Percentiles rank a stretch among this genome's conserved stretches.
Conservation (phyloP, 169 alveolate species). For the Plasmodium cynomolgi region DNA sequence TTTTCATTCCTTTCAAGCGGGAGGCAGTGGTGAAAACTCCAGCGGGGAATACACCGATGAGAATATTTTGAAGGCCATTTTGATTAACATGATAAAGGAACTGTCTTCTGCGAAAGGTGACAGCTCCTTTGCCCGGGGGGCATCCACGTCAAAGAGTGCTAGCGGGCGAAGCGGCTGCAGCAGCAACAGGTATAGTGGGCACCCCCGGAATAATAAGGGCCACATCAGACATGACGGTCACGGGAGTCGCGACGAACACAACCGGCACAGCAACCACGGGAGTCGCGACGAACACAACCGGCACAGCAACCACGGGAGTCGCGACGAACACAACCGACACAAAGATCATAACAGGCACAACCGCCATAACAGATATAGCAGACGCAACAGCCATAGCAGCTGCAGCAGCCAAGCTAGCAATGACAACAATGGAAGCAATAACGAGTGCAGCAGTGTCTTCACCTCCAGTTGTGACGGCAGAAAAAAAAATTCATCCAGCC, state of each 20-base stretch:
- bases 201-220: background rate
- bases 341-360: background rate
- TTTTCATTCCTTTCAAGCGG: background rate
- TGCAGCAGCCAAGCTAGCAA: background rate
- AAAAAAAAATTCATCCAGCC: background rate
- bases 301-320: background rate
- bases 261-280: background rate
- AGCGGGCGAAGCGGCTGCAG: background rate
- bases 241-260: background rate
- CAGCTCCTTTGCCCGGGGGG: background rate
- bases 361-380: background rate
- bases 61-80: constrained; percentile 26
- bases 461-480: background rate
- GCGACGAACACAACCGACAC: background rate
- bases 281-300: background rate
- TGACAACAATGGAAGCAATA: background rate
- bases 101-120: background rate
- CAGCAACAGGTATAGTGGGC: background rate
- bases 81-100: constrained; percentile 40
- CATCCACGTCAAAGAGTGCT: background rate
- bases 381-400: background rate
- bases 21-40: background rate
- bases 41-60: constrained; percentile 5
- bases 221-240: background rate
- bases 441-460: background rate